Conservation (phyloP, 2,329 filamentous ascomycete species). For the Stylonectria norvegica region DNA sequence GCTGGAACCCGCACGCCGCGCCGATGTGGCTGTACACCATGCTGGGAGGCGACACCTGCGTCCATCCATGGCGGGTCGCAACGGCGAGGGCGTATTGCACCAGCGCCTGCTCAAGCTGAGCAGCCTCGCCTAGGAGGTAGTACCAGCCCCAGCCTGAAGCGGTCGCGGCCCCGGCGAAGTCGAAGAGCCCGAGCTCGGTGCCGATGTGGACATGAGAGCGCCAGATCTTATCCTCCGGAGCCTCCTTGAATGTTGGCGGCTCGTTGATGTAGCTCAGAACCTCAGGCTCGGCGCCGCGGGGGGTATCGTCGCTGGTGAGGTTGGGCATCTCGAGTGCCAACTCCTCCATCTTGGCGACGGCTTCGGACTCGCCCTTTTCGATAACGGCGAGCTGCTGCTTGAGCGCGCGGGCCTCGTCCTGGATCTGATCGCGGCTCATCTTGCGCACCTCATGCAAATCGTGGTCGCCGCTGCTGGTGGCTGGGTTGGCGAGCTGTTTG, state of each 20-base stretch:
- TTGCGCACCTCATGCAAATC: slow-evolving; percentile 34
- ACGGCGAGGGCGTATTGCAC: slow-evolving; percentile 79
- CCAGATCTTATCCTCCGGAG: slow-evolving; percentile 42
- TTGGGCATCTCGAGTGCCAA: slow-evolving; percentile 83
- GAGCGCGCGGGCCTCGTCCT: slow-evolving; percentile 61
- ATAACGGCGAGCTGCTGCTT: slow-evolving; percentile 61
- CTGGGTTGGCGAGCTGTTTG: slow-evolving; percentile 50
- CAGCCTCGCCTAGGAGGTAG: slow-evolving; percentile 87
- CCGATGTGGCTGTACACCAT: slow-evolving; percentile 92
- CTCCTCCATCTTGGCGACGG: slow-evolving; percentile 64
- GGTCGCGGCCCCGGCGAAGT: slow-evolving; percentile 78
- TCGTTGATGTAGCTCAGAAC: slow-evolving; percentile 78
- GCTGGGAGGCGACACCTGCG: slow-evolving; percentile 76
- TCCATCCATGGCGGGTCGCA: slow-evolving; percentile 73
- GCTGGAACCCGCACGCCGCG: slow-evolving; percentile 88
- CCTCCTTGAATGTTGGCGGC: slow-evolving; percentile 45
- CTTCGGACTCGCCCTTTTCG: slow-evolving; percentile 57
- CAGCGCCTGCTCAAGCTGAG: slow-evolving; percentile 90
- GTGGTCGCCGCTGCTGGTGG: slow-evolving; percentile 43
- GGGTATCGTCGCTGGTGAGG: slow-evolving; percentile 73
- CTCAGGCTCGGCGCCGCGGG: slow-evolving; percentile 61
- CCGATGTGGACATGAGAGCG: slow-evolving; percentile 86
- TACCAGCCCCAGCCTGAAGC: slow-evolving; percentile 97
- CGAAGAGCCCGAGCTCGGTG: slow-evolving; percentile 78
- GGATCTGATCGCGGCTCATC: slow-evolving; percentile 49